A percentile compares a stretch with the other conserved stretches of the same genome.
Evolutionary conservation across 371 early-diverging fungal genomes (phyloP).

Genomic region (Rhizopus delemar): DNA sequence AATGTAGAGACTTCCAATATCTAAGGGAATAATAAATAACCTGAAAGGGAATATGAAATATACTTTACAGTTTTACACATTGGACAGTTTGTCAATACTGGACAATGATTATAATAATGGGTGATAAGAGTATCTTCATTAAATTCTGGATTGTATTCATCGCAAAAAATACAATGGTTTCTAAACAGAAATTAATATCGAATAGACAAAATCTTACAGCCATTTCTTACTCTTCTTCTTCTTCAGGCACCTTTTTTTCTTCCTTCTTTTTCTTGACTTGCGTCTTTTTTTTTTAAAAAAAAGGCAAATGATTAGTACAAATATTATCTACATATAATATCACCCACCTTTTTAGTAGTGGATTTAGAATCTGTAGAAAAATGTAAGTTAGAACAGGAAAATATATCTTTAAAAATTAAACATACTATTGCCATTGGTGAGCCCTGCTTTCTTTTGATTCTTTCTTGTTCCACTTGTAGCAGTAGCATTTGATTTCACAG

Average conservation of each 20-base stretch:
- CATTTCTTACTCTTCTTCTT: slow-evolving; percentile 9
- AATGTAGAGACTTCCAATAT: slow-evolving; percentile 74
- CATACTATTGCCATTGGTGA: too few relatives aligned
- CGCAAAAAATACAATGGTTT: slow-evolving; percentile 76
- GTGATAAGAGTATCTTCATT: slow-evolving; percentile 73
- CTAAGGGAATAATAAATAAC: slow-evolving; percentile 30
- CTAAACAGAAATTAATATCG: not conserved
- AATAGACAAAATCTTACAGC: not conserved
- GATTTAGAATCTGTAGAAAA: slow-evolving; percentile 4
- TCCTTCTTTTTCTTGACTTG: slow-evolving; percentile 3
- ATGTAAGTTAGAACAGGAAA: not conserved
- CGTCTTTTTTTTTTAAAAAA: too few relatives aligned
- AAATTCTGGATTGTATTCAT: slow-evolving; percentile 63
- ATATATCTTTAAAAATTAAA: too few relatives aligned
- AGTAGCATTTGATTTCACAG: slow-evolving; percentile 25
- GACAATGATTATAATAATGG: slow-evolving; percentile 80
- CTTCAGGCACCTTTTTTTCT: slow-evolving; percentile 5
- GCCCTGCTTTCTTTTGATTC: not conserved
- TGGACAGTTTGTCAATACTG: slow-evolving; percentile 70
- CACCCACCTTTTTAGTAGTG: slow-evolving; percentile 2
- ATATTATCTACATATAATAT: not conserved
- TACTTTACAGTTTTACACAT: slow-evolving; percentile 68
- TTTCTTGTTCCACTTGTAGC: not conserved
- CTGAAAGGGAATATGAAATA: not conserved
- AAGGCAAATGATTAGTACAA: too few relatives aligned